phyloP scores from a whole-genome alignment of 2,329 filamentous ascomycete genomes.

The Ambrosiella cleistominuta region DNA sequence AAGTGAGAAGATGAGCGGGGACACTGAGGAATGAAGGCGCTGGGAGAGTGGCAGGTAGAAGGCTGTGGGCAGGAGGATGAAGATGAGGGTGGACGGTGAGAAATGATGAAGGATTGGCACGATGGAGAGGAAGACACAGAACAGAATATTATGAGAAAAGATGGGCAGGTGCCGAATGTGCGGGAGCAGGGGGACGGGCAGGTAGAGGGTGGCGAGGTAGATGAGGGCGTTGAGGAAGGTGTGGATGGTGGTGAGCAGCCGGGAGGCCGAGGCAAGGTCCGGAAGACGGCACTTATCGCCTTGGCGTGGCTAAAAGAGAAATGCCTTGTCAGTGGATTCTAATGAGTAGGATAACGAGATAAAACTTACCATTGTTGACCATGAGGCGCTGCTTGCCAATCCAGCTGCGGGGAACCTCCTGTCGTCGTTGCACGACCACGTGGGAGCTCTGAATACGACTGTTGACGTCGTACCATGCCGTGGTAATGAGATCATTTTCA shows the following conservation, averaged over 20 bases:
- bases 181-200: not conserved
- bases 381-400: slow-evolving; percentile 64
- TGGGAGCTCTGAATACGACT: slow-evolving; percentile 68
- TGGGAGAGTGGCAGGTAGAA: not conserved
- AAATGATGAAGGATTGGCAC: not conserved
- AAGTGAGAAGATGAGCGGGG: not conserved
- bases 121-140: not conserved
- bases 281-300: slow-evolving; percentile 8
- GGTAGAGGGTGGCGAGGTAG: not conserved
- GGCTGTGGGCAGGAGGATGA: not conserved
- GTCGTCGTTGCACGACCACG: slow-evolving; percentile 56
- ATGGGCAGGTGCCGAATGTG: not conserved
- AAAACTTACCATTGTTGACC: slow-evolving; percentile 34
- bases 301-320: slow-evolving; percentile 11
- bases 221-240: not conserved
- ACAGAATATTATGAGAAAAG: not conserved
- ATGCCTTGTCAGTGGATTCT: not conserved
- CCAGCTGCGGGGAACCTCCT: slow-evolving; percentile 65
- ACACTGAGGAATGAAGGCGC: not conserved
- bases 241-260: slow-evolving; percentile 2
- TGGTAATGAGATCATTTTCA: slow-evolving; percentile 61
- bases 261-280: not conserved
- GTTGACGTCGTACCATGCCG: slow-evolving; percentile 75
- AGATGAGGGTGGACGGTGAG: not conserved
- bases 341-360: slow-evolving; percentile 13